phyloP scores from a whole-genome alignment of 768 basidiomycete species.

The Hypholoma sublateritium region DNA sequence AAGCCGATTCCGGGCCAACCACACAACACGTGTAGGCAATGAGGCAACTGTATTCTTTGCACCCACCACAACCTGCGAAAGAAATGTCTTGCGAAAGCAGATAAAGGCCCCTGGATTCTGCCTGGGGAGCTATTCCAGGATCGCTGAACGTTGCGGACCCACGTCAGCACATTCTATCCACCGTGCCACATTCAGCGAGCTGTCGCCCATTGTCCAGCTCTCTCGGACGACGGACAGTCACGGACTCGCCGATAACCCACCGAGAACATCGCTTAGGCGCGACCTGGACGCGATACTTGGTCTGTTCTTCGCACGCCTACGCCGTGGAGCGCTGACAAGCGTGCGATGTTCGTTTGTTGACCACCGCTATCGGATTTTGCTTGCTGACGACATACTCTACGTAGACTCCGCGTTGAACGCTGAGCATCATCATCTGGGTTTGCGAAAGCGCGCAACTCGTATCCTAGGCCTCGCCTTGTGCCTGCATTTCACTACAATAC shows the following conservation, averaged over 20 bases:
- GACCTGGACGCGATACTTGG: background rate
- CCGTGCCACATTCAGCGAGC: background rate
- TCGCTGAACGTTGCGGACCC: no score
- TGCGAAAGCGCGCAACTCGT: background rate
- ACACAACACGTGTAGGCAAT: background rate
- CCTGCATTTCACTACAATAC: background rate
- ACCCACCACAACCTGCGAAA: background rate
- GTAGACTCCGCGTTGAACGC: background rate
- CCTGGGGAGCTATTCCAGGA: no score
- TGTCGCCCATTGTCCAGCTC: background rate
- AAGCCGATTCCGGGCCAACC: background rate
- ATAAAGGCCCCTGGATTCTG: background rate
- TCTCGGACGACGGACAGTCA: background rate
- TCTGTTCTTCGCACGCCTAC: background rate
- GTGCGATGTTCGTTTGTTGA: background rate
- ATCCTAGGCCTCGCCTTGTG: background rate
- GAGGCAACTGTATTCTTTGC: background rate
- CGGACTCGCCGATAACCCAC: background rate
- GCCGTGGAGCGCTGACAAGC: background rate
- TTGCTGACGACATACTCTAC: background rate
- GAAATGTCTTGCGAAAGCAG: background rate
- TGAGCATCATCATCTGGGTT: background rate
- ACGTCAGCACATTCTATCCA: no score
- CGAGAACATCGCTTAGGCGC: background rate
- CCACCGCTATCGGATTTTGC: background rate